These are phyloP conservation scores for Calonectria pseudoturangicola DNA, from an alignment of 2,329 filamentous ascomycete species.

Conservation along the genomic window DNA sequence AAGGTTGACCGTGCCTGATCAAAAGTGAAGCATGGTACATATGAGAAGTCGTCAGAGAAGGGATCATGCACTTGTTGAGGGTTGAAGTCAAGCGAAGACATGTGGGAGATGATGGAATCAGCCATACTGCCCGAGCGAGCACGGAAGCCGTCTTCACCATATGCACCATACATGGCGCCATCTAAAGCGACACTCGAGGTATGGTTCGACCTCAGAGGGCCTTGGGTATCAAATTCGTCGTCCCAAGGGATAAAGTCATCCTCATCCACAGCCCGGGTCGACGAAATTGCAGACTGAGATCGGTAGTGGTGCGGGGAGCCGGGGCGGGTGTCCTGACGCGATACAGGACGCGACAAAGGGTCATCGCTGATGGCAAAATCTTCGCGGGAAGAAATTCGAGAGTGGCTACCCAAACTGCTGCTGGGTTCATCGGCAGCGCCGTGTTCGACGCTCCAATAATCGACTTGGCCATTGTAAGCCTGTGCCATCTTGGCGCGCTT, in stretches of 20 bases:
- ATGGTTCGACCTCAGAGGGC: slow-evolving; percentile 70
- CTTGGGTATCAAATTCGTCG: slow-evolving; percentile 73
- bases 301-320: slow-evolving; percentile 70
- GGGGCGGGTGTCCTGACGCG: slow-evolving; percentile 61
- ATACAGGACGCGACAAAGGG: slow-evolving; percentile 62
- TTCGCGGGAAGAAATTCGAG: slow-evolving; percentile 65
- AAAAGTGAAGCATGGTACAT: slow-evolving; percentile 94
- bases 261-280: slow-evolving; percentile 56
- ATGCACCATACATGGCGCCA: slow-evolving; percentile 85
- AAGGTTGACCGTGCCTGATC: slow-evolving; percentile 89
- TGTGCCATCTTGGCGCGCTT: slow-evolving; percentile 74
- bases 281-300: slow-evolving; percentile 67
- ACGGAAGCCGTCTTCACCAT: slow-evolving; percentile 75
- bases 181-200: slow-evolving; percentile 78
- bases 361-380: slow-evolving; percentile 62
- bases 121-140: slow-evolving; percentile 87
- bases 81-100: slow-evolving; percentile 79
- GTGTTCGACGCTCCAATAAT: slow-evolving; percentile 90
- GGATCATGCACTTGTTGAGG: slow-evolving; percentile 75
- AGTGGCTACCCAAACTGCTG: slow-evolving; percentile 62
- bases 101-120: slow-evolving; percentile 83
- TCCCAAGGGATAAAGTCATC: slow-evolving; percentile 63
- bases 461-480: slow-evolving; percentile 71
- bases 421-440: slow-evolving; percentile 75
- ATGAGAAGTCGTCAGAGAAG: slow-evolving; percentile 91